phyloP scores from a whole-genome alignment of 2,329 filamentous ascomycete species.

The Cytospora piceae region DNA sequence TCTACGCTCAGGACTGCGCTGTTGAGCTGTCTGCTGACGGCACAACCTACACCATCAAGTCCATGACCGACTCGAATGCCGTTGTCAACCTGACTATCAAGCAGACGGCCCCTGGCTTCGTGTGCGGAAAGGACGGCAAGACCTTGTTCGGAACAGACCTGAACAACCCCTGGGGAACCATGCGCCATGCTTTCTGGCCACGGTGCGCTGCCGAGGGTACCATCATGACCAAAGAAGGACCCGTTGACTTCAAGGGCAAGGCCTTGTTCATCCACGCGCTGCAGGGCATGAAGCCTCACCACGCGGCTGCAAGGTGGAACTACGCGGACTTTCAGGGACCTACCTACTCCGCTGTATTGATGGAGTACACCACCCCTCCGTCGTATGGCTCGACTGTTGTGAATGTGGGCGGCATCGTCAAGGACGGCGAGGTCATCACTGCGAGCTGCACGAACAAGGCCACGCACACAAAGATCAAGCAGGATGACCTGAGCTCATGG shows the following conservation, averaged over 20 bases:
- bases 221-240: slow-evolving; percentile 80
- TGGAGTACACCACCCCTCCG: slow-evolving; percentile 93
- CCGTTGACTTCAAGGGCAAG: slow-evolving; percentile 79
- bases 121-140: slow-evolving; percentile 81
- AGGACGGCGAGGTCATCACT: slow-evolving; percentile 77
- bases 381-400: slow-evolving; percentile 89
- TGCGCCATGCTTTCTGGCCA: slow-evolving; percentile 95
- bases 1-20: slow-evolving; percentile 85
- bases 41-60: slow-evolving; percentile 85
- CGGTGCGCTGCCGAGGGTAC: slow-evolving; percentile 80
- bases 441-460: slow-evolving; percentile 69
- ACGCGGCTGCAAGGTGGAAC: slow-evolving; percentile 90
- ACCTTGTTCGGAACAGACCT: slow-evolving; percentile 87
- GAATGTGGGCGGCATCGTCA: slow-evolving; percentile 79
- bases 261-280: slow-evolving; percentile 83
- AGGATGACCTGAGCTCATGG: slow-evolving; percentile 83
- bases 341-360: slow-evolving; percentile 84
- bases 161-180: slow-evolving; percentile 83
- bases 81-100: slow-evolving; percentile 87
- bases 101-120: slow-evolving; percentile 77
- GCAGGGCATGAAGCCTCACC: slow-evolving; percentile 99
- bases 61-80: slow-evolving; percentile 76
- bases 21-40: slow-evolving; percentile 86
- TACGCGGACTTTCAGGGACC: slow-evolving; percentile 91
- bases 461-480: slow-evolving; percentile 69